Evolutionary conservation across 139 green algal species (phyloP), one percentile per base, ranked within the genome.

Genomic region (Auxenochlorella pyrenoidosa): DNA sequence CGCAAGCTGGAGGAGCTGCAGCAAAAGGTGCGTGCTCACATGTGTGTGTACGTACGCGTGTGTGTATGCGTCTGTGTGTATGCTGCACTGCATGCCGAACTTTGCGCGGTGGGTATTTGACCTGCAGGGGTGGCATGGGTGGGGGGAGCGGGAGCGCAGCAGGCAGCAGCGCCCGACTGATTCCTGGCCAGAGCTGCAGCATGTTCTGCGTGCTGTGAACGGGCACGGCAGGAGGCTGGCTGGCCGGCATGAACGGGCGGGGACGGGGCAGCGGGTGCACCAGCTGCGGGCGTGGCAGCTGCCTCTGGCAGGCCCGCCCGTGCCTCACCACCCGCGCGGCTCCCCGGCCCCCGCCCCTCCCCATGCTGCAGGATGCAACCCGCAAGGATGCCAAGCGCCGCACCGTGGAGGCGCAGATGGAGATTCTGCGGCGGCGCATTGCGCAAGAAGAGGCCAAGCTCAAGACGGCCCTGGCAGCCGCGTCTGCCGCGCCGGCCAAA

Each of bases 1-100:
- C 71, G 81, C 65, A 86, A 82, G 84, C 16, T 77, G 32, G 84
- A 88, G 26, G 81, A 86, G 81, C 15, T 79, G 43, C 44, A 75
- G 38, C 40, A 75, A 0, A 85, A 84, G 79, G 79, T 60, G 6
- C 10, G 75, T 60, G 18, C 22, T n/a, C n/a, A n/a, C n/a, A n/a
- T n/a, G n/a, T n/a, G n/a, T n/a, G n/a, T n/a, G n/a, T n/a, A n/a
- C n/a, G n/a, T n/a, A n/a, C n/a, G n/a, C n/a, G n/a, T n/a, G n/a
- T n/a, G n/a, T n/a, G n/a, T n/a, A n/a, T n/a, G n/a, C n/a, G n/a
- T n/a, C n/a, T n/a, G n/a, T n/a, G n/a, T n/a, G n/a, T n/a, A n/a
- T n/a, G n/a, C n/a, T n/a, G n/a, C n/a, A n/a, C n/a, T n/a, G n/a
- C n/a, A n/a, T n/a, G n/a, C n/a, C n/a, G n/a, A n/a, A n/a, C n/a